These are phyloP conservation scores for Mycena citricolor DNA, from an alignment of 1,284 basidiomycete species.

Conservation along the genomic window DNA sequence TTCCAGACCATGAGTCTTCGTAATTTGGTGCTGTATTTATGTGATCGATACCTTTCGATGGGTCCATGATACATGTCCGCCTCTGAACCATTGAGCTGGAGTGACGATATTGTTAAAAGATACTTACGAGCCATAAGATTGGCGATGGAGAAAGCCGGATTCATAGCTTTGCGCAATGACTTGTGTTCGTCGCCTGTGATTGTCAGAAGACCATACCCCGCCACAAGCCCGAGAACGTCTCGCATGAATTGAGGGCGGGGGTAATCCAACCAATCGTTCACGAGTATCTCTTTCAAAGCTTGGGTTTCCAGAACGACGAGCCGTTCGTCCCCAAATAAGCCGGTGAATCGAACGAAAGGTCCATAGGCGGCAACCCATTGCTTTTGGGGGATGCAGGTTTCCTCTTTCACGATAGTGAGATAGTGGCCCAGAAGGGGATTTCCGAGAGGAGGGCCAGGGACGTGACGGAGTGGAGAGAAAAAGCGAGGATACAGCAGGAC, in stretches of 20 bases:
- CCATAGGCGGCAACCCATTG: slow-evolving; percentile 48
- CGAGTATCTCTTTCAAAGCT: slow-evolving; percentile 43
- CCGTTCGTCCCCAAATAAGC: slow-evolving; percentile 45
- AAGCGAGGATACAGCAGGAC: slow-evolving; percentile 38
- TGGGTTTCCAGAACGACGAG: slow-evolving; percentile 43
- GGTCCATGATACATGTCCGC: slow-evolving; percentile 49
- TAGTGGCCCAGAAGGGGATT: slow-evolving; percentile 39
- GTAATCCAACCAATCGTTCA: slow-evolving; percentile 46
- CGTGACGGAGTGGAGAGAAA: slow-evolving; percentile 41
- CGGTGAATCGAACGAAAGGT: slow-evolving; percentile 42
- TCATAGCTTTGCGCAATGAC: slow-evolving; percentile 49
- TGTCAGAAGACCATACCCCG: slow-evolving; percentile 48
- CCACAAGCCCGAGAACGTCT: slow-evolving; percentile 40
- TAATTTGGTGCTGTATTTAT: slow-evolving; percentile 25
- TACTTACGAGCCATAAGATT: slow-evolving; percentile 47
- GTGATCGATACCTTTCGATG: slow-evolving; percentile 38
- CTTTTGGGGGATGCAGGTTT: slow-evolving; percentile 45
- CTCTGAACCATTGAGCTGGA: slow-evolving; percentile 32
- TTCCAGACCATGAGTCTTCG: slow-evolving; percentile 35
- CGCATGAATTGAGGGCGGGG: slow-evolving; percentile 45
- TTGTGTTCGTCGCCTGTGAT: slow-evolving; percentile 48
- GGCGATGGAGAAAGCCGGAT: slow-evolving; percentile 47
- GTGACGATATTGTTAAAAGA: too few species aligned
- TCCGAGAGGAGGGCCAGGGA: slow-evolving; percentile 45
- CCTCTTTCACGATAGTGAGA: slow-evolving; percentile 37